Evolutionary conservation across 495 filamentous ascomycete species (phyloP).

Genomic region (Penicillium subrubescens): DNA sequence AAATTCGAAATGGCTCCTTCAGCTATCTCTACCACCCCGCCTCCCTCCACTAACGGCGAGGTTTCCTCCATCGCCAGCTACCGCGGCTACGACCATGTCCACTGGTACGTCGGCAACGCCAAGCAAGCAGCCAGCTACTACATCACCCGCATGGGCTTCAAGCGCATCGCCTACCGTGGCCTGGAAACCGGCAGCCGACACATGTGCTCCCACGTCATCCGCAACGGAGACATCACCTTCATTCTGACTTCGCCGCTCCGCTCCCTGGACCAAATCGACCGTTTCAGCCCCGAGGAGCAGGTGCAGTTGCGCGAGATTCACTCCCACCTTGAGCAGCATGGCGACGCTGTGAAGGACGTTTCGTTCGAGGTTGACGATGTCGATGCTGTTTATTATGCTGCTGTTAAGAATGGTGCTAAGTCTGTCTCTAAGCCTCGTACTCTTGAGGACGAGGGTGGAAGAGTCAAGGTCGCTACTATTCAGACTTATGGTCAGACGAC

Average conservation of each 20-base stretch:
- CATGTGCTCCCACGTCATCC: constrained; percentile 77
- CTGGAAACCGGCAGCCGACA: constrained; percentile 81
- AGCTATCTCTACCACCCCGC: constrained; percentile 60
- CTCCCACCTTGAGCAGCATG: constrained; percentile 75
- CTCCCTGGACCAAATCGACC: constrained; percentile 50
- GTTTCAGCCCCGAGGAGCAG: constrained; percentile 57
- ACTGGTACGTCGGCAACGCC: constrained; percentile 95
- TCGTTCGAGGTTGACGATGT: constrained; percentile 89
- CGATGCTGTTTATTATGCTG: constrained; percentile 68
- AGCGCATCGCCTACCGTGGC: constrained; percentile 75
- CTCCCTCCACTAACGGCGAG: constrained; percentile 30
- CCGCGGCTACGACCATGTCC: constrained; percentile 83
- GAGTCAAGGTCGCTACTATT: constrained; percentile 72
- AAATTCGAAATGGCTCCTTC: constrained; percentile 66
- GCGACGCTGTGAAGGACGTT: constrained; percentile 89
- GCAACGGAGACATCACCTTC: constrained; percentile 76
- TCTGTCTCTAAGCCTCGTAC: constrained; percentile 59
- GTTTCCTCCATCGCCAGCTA: constrained; percentile 57
- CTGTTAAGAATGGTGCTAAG: constrained; percentile 68
- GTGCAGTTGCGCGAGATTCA: constrained; percentile 67
- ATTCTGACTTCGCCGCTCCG: constrained; percentile 82
- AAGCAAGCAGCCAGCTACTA: constrained; percentile 90
- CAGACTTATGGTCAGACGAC: constrained; percentile 90
- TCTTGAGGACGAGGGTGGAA: constrained; percentile 48
- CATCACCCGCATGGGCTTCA: constrained; percentile 81